Evolutionary conservation across 2,329 filamentous ascomycete species (phyloP), one percentile per base, ranked within the genome.

Genomic region (Pseudocercospora pini-densiflorae): DNA sequence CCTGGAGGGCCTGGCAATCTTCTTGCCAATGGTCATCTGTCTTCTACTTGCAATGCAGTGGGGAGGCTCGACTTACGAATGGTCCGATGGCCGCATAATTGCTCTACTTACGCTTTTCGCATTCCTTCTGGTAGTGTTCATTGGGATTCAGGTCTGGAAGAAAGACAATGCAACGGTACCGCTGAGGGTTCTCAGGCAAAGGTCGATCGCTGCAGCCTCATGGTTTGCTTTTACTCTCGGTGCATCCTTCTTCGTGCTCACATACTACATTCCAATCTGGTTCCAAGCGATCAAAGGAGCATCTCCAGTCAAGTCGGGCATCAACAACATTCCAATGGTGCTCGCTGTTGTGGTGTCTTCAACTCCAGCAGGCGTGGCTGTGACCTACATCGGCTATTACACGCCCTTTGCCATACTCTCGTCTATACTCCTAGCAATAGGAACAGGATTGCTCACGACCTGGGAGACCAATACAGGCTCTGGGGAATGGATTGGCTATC

Each of bases 261-360:
- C 80, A 58, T 83, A 82, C 75, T 83, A 79, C 58, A 74, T 83
- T 29, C 75, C 79, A 73, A 63, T 82, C 79, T 77, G 82, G 79
- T 82, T 84, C 81, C 79, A 84, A 67, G 81, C 81, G 12, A 81
- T 84, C 74, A 82, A 84, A 64, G 80, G 79, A 5, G 79, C 75
- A 1, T 77, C 77, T 0, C 81, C 82, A 2, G 79, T 80, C 16
- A 79, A 80, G 47, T 82, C 81, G 14, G 82, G 81, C 36, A 83
- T 84, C 71, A 79, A 81, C 75, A 82, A 81, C 54, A 74, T 85
- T 1, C 83, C 83, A 3, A 71, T 82, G 53, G 80, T 83, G 43
- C 45, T 71, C 2, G 61, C 61, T 5, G 53, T 68, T 19, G 62
- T 67, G 2, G 47, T 70, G 1, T 61, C 43, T 6, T 64, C 62